phyloP scores from a whole-genome alignment of 805 yeast genomes.

The Candida loeiensis region DNA sequence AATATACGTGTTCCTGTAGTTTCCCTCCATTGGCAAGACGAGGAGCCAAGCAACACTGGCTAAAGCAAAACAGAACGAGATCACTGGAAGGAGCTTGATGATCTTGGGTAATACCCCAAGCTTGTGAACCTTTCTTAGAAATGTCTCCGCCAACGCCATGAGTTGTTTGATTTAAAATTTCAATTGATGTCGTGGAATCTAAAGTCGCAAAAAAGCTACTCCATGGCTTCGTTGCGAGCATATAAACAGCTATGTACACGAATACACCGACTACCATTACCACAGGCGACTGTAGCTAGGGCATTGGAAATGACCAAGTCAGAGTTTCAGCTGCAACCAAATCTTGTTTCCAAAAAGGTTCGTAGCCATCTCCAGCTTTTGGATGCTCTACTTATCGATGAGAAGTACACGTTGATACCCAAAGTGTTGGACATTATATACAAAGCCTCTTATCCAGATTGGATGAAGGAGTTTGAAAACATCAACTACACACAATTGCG shows the following conservation, averaged over 20 bases:
- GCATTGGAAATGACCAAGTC: slow-evolving; percentile 1
- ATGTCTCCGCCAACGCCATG: slow-evolving; percentile 45
- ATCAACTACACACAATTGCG: slow-evolving; percentile 21
- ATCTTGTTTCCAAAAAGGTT: slow-evolving; percentile 12
- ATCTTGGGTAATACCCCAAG: slow-evolving; percentile 37
- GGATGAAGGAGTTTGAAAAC: slow-evolving; percentile 20
- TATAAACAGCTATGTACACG: slow-evolving; percentile 25
- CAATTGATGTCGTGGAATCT: background rate
- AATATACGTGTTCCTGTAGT: slow-evolving; percentile 76
- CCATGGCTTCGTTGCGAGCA: no score
- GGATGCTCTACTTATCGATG: slow-evolving; percentile 27
- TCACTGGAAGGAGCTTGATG: slow-evolving; percentile 29
- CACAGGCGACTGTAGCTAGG: slow-evolving; percentile 9
- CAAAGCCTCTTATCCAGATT: slow-evolving; percentile 18
- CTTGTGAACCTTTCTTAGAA: slow-evolving; percentile 37
- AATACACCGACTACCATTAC: slow-evolving; percentile 31
- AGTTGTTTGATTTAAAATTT: background rate
- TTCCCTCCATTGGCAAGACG: slow-evolving; percentile 74
- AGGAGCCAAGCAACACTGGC: slow-evolving; percentile 44
- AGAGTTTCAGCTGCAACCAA: slow-evolving; percentile 10
- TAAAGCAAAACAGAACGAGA: slow-evolving; percentile 35
- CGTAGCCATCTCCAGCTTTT: slow-evolving; percentile 10
- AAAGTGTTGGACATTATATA: slow-evolving; percentile 27
- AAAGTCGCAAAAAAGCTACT: no score
- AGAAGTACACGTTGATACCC: slow-evolving; percentile 23